phyloP scores from a whole-genome alignment of 2,329 filamentous ascomycete species.

The Fusarium sp. region DNA sequence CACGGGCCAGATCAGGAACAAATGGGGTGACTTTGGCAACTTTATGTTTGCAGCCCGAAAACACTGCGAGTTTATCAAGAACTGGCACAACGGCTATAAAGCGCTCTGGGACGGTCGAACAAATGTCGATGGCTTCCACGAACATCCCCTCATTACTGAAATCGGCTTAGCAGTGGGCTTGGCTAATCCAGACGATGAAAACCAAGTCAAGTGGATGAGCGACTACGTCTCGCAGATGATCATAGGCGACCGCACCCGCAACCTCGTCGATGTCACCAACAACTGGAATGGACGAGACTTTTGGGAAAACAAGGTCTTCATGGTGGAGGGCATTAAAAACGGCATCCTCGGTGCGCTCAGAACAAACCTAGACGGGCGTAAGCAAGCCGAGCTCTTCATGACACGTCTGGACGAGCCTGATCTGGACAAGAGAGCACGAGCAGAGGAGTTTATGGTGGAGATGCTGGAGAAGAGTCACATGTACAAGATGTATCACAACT shows the following conservation, averaged over 20 bases:
- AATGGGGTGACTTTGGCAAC: conserved; percentile 53
- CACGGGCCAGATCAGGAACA: conserved; percentile 48
- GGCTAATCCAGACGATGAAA: conserved; percentile 18
- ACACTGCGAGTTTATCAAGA: conserved; percentile 55
- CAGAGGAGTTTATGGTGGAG: conserved; percentile 49
- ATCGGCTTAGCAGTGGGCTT: conserved; percentile 49
- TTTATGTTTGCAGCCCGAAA: conserved; percentile 56
- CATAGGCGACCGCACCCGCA: conserved; percentile 49
- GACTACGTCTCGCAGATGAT: conserved; percentile 54
- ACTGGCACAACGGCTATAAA: conserved; percentile 55
- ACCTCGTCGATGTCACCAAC: conserved; percentile 46
- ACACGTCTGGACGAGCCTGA: conserved; percentile 49
- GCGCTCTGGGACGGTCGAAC: conserved; percentile 51
- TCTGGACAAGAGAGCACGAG: conserved; percentile 38
- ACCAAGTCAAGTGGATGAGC: conserved; percentile 46
- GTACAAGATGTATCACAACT: conserved; percentile 54
- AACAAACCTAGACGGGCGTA: conserved; percentile 45
- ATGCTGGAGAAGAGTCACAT: conserved; percentile 51
- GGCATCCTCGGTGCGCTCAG: conserved; percentile 49
- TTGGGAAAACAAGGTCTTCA: conserved; percentile 48
- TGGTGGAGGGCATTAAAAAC: conserved; percentile 48
- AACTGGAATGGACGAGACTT: conserved; percentile 50
- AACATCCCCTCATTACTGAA: conserved; percentile 45
- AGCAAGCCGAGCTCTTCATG: conserved; percentile 48
- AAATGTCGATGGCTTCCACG: conserved; percentile 50